phyloP scores from a whole-genome alignment of 257 asterid species.

The Verbena officinalis region DNA sequence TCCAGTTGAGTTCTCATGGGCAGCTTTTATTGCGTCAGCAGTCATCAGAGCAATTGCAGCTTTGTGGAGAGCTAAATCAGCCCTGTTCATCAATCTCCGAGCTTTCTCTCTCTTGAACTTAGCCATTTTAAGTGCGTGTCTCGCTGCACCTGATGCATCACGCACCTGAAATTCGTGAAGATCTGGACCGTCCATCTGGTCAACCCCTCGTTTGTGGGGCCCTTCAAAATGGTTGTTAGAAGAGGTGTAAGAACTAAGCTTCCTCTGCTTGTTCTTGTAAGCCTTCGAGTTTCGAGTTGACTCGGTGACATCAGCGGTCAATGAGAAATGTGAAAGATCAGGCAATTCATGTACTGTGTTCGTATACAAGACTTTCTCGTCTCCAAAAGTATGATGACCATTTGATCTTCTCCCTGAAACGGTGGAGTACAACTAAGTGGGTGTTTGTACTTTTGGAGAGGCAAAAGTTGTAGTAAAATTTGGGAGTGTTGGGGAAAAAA shows the following conservation, averaged over 20 bases:
- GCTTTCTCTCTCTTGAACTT: constrained; percentile 87
- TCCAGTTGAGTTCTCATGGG: constrained; percentile 39
- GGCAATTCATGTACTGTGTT: constrained; percentile 46
- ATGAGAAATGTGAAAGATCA: constrained; percentile 62
- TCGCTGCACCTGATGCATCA: constrained; percentile 71
- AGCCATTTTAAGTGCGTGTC: constrained; percentile 61
- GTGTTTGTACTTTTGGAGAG: not conserved
- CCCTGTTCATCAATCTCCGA: constrained; percentile 59
- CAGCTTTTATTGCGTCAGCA: constrained; percentile 75
- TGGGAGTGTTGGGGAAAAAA: not conserved
- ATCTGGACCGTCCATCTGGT: constrained; percentile 49
- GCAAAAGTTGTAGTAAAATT: not conserved
- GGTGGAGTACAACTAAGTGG: constrained; percentile 4
- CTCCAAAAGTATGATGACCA: constrained; percentile 57
- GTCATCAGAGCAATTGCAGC: constrained; percentile 76
- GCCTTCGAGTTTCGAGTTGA: constrained; percentile 39
- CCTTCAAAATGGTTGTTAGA: constrained; percentile 40
- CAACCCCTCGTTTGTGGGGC: constrained; percentile 39
- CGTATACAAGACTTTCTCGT: constrained; percentile 50
- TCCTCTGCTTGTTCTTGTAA: constrained; percentile 58
- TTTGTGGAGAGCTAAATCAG: constrained; percentile 82
- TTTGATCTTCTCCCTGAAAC: constrained; percentile 72
- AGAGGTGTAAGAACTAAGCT: constrained; percentile 48
- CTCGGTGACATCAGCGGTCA: constrained; percentile 55
- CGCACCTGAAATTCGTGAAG: constrained; percentile 65